These are phyloP conservation scores for Naegleria gruberi DNA, from an alignment of 208 protist genomes.

Conservation along the genomic window DNA sequence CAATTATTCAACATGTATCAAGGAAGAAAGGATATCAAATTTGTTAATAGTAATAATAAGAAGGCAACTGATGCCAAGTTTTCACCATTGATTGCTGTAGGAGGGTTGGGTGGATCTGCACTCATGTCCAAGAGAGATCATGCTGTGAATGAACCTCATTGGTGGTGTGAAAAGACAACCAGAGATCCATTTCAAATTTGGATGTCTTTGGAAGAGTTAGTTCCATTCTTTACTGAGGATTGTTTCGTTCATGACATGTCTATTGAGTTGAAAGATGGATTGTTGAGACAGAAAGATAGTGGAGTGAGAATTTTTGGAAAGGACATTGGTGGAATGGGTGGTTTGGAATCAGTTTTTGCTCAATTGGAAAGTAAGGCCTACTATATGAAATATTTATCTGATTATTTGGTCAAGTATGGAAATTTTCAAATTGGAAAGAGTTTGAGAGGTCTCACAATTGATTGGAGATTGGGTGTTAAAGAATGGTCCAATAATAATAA, in stretches of 20 bases:
- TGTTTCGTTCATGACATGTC: neutral
- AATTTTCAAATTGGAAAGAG: neutral
- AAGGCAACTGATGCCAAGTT: too few relatives aligned
- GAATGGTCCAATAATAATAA: neutral
- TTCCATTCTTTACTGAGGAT: neutral
- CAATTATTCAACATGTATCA: too few relatives aligned
- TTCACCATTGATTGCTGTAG: neutral
- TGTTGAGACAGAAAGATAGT: neutral
- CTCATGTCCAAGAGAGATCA: neutral
- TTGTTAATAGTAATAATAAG: too few relatives aligned
- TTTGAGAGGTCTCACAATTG: neutral
- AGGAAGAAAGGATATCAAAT: too few relatives aligned
- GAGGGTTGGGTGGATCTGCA: neutral
- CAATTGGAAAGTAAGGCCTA: neutral
- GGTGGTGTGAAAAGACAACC: neutral
- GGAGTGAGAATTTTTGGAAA: neutral
- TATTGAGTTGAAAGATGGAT: neutral
- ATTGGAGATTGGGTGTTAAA: neutral
- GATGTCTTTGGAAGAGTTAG: neutral
- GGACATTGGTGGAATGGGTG: neutral
- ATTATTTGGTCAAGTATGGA: neutral
- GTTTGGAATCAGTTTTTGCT: neutral
- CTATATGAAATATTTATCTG: neutral
- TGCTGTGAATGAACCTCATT: neutral
- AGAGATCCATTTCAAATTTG: neutral